Base-by-base conservation (phyloP, 2,329 filamentous ascomycete genomes). In the Hypoxylon rubiginosum region DNA sequence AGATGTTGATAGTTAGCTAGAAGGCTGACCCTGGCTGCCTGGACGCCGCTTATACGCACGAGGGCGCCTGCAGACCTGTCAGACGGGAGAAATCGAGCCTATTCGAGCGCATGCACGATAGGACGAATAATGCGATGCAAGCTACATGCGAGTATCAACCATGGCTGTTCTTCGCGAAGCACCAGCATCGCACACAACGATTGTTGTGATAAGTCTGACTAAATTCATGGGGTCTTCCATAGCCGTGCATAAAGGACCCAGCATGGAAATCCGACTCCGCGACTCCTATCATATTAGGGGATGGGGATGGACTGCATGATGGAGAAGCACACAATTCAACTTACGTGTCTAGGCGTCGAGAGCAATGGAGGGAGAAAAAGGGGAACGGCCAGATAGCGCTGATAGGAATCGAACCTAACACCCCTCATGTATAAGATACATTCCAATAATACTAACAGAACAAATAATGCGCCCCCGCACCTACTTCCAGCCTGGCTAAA, bases 151-250 rank as follows among this genome's bases (percentile, higher is more conserved):
- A 45, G 56, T 58, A 56, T 65, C 49, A 62, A 58, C 62, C 46
- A 63, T 68, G 62, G 59, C 36, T 24, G 46, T 62, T 68, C 59
- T 55, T 54, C 21, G 55, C 53, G 63, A 48, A n/a, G n/a, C n/a
- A n/a, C n/a, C n/a, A n/a, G 21, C 57, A 70, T 66, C 66, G 57
- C 51, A 11, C 49, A 50, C 56, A 45, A 48, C 51, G 45, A 48
- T 39, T 45, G 32, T 43, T 62, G 58, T 45, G 46, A 13, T 41
- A 19, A 19, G 39, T 19, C 15, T 19, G 17, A 43, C 39, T 43
- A 65, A 50, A 61, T 36, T 32, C 9, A 34, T 51, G 48, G 30
- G 52, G 53, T 17, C 32, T 19, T 24, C 13, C 45, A 58, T 45
- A 62, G 52, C 54, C 52, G 39, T 15, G 57, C 57, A 51, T 52